Conservation (phyloP, 805 yeast species). For the Starmerella tilneyi region DNA sequence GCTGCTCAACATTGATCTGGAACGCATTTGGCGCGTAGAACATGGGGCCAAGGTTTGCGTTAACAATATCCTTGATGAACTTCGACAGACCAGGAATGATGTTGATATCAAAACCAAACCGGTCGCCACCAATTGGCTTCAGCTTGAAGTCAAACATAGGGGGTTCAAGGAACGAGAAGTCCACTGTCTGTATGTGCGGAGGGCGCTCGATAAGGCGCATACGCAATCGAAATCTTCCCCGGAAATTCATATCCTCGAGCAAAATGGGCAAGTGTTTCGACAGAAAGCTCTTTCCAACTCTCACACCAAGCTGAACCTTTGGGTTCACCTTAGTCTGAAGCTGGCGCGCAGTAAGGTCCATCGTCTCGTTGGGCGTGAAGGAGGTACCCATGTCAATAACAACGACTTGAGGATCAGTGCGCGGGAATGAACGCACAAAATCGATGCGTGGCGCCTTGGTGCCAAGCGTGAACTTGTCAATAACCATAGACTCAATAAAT, state of each 20-base stretch:
- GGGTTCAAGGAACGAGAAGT: slow-evolving; percentile 71
- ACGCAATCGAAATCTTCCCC: slow-evolving; percentile 64
- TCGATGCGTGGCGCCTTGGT: slow-evolving; percentile 94
- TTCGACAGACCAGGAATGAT: slow-evolving; percentile 78
- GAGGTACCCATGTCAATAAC: slow-evolving; percentile 97
- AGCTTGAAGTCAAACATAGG: slow-evolving; percentile 82
- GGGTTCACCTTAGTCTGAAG: slow-evolving; percentile 76
- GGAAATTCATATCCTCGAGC: slow-evolving; percentile 70
- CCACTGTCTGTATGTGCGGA: slow-evolving; percentile 90
- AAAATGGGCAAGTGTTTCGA: slow-evolving; percentile 58
- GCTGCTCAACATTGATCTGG: slow-evolving; percentile 84
- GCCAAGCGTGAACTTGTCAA: slow-evolving; percentile 83
- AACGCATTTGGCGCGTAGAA: slow-evolving; percentile 82
- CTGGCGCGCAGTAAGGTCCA: slow-evolving; percentile 79
- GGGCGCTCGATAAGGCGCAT: slow-evolving; percentile 80
- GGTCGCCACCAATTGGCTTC: slow-evolving; percentile 67
- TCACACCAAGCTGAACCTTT: slow-evolving; percentile 62
- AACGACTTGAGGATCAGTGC: slow-evolving; percentile 84
- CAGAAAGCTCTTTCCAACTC: slow-evolving; percentile 64
- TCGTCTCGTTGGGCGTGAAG: slow-evolving; percentile 80
- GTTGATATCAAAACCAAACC: slow-evolving; percentile 75
- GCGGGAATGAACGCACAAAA: slow-evolving; percentile 74
- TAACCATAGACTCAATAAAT: slow-evolving; percentile 72
- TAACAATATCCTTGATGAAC: slow-evolving; percentile 73
- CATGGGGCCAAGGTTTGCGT: slow-evolving; percentile 80